Evolutionary conservation across 495 filamentous ascomycete genomes (phyloP).

Genomic region (Stereocaulon alpinum): DNA sequence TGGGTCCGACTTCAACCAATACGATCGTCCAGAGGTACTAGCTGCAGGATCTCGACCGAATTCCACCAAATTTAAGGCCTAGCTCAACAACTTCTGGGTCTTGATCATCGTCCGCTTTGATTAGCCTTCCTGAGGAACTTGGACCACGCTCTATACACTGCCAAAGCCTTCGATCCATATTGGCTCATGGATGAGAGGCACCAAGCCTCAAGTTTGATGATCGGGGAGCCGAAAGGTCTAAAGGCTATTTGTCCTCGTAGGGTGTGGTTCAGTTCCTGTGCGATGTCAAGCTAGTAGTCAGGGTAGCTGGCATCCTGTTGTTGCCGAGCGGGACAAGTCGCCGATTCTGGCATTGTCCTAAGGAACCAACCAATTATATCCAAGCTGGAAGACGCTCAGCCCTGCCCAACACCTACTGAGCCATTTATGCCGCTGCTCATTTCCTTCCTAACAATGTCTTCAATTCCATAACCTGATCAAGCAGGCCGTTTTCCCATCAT

Average conservation of each 20-base stretch:
- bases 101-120: neutral
- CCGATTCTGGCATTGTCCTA: neutral
- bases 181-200: neutral
- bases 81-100: neutral
- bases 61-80: neutral
- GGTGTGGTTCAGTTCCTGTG: neutral
- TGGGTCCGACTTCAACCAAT: neutral
- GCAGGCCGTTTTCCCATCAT: constrained; percentile 4
- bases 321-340: neutral
- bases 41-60: neutral
- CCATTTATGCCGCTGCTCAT: neutral
- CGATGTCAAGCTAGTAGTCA: neutral
- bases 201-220: neutral
- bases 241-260: neutral
- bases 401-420: neutral
- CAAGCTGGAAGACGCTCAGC: neutral
- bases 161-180: neutral
- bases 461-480: neutral
- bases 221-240: neutral
- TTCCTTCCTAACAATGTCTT: neutral
- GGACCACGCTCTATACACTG: neutral
- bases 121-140: neutral
- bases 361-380: neutral
- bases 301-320: neutral
- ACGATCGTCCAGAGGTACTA: neutral